Percentiles rank a stretch among this genome's conserved stretches.
Evolutionary conservation across 2,329 filamentous ascomycete species (phyloP).

Genomic region (Alternaria ethzedia): DNA sequence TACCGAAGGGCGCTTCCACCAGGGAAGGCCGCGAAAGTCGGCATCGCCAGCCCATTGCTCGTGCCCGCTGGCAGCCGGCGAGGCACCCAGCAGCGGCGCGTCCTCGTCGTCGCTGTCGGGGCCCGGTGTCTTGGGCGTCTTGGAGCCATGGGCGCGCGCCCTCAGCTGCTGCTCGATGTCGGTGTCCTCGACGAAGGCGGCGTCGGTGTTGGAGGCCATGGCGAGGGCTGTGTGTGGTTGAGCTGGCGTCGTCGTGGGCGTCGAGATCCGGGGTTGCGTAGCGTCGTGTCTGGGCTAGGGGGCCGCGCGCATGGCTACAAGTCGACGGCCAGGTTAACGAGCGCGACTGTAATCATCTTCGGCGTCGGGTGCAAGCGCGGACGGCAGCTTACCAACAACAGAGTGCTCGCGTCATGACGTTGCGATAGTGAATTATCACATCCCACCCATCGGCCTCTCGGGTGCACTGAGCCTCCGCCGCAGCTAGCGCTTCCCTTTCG

Average conservation of each 20-base stretch:
- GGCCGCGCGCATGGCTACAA: constrained; percentile 25
- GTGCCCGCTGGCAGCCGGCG: constrained; percentile 5
- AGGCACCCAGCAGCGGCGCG: constrained; percentile 33
- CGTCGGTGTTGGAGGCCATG: constrained; percentile 37
- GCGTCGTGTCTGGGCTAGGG: constrained; percentile 10
- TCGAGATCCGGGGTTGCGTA: constrained; percentile 9
- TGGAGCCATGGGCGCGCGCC: constrained; percentile 17
- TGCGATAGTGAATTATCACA: constrained; percentile 10
- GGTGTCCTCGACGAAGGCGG: constrained; percentile 36
- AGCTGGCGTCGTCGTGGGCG: background rate
- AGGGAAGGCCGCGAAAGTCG: constrained; percentile 52
- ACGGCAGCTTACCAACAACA: constrained; percentile 32
- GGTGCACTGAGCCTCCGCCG: background rate
- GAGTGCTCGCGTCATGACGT: constrained; percentile 25
- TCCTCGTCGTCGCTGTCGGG: constrained; percentile 31
- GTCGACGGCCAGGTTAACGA: constrained; percentile 8
- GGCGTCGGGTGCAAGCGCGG: constrained; percentile 12
- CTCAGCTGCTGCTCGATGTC: constrained; percentile 36
- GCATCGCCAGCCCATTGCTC: constrained; percentile 43
- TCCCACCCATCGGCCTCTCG: background rate
- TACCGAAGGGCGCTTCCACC: constrained; percentile 61
- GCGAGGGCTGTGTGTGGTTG: background rate
- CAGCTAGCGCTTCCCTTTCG: background rate
- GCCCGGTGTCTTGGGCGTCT: constrained; percentile 20
- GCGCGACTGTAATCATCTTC: constrained; percentile 13